phyloP scores from a whole-genome alignment of 805 yeast genomes.

The Blastobotrys peoriensis region DNA sequence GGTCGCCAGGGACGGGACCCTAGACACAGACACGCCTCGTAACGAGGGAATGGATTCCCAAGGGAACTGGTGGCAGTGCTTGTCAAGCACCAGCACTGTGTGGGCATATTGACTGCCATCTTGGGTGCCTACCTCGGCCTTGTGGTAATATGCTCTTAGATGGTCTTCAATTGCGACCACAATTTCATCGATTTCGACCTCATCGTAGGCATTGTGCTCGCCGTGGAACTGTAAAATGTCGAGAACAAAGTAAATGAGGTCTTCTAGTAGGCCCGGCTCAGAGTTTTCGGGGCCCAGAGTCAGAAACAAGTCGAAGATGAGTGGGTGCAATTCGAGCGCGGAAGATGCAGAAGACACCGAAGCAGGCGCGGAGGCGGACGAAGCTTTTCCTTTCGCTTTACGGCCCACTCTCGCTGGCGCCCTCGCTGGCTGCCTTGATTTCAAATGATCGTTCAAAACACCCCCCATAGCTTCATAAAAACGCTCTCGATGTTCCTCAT shows the following conservation, averaged over 20 bases:
- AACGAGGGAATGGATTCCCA: slow-evolving; percentile 80
- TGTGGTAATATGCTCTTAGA: slow-evolving; percentile 31
- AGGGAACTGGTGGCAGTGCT: slow-evolving; percentile 64
- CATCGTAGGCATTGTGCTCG: slow-evolving; percentile 58
- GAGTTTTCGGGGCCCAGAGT: slow-evolving; percentile 38
- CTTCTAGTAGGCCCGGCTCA: slow-evolving; percentile 46
- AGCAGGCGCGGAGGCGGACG: background rate
- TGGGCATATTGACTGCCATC: slow-evolving; percentile 36
- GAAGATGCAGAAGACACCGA: slow-evolving; percentile 1
- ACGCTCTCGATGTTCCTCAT: slow-evolving; percentile 22
- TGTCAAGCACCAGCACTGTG: slow-evolving; percentile 63
- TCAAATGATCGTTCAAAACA: slow-evolving; percentile 41
- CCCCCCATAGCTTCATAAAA: slow-evolving; percentile 37
- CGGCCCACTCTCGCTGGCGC: slow-evolving; percentile 2
- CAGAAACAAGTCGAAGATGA: slow-evolving; percentile 46
- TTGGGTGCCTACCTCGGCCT: slow-evolving; percentile 5
- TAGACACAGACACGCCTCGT: slow-evolving; percentile 49
- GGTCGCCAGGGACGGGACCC: slow-evolving; percentile 63
- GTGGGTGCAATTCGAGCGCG: slow-evolving; percentile 36
- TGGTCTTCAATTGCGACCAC: slow-evolving; percentile 46
- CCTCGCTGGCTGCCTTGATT: slow-evolving; percentile 34
- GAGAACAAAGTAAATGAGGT: slow-evolving; percentile 54
- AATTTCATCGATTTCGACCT: slow-evolving; percentile 52
- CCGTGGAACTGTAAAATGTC: slow-evolving; percentile 61
- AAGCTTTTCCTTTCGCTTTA: slow-evolving; percentile 4